phyloP scores from a whole-genome alignment of 2,329 filamentous ascomycete genomes.

The Xylaria sp. region DNA sequence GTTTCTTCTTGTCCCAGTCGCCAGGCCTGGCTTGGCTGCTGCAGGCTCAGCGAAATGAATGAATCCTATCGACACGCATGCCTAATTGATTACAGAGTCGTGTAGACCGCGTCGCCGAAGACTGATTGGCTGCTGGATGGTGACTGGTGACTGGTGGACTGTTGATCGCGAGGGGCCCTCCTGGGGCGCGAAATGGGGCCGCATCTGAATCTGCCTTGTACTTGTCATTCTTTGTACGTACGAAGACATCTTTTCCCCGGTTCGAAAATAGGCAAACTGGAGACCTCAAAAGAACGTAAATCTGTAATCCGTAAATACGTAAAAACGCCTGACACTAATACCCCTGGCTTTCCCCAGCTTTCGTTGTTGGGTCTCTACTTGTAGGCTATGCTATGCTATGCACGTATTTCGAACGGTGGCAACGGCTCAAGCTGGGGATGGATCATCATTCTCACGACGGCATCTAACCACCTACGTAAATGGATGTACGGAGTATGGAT shows the following conservation, averaged over 20 bases:
- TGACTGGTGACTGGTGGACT: too few relatives aligned
- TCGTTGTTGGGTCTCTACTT: background rate
- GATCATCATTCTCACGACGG: background rate
- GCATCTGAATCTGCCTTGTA: constrained; percentile 24
- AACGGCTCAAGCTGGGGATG: constrained; percentile 1
- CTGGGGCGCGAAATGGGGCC: constrained; percentile 24
- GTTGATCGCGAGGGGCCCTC: constrained; percentile 19
- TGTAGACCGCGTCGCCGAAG: constrained; percentile 34
- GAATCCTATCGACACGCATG: constrained; percentile 35
- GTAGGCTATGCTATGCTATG: background rate
- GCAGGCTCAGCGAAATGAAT: constrained; percentile 21
- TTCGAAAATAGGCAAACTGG: background rate
- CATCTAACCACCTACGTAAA: background rate
- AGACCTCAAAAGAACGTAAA: too few relatives aligned
- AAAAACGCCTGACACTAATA: constrained; percentile 29
- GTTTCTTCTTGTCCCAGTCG: background rate
- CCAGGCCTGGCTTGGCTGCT: constrained; percentile 8
- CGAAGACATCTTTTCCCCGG: too few relatives aligned
- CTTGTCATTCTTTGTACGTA: constrained; percentile 14
- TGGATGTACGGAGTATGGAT: background rate
- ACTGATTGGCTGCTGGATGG: constrained; percentile 32
- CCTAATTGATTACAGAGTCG: constrained; percentile 36
- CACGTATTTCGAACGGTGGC: background rate
- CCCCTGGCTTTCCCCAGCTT: constrained; percentile 16
- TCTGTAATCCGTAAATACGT: background rate